A percentile compares a stretch with the other conserved stretches of the same genome.
These are phyloP conservation scores for Uromyces viciae-fabae DNA, from an alignment of 1,284 basidiomycete species.

Conservation along the genomic window DNA sequence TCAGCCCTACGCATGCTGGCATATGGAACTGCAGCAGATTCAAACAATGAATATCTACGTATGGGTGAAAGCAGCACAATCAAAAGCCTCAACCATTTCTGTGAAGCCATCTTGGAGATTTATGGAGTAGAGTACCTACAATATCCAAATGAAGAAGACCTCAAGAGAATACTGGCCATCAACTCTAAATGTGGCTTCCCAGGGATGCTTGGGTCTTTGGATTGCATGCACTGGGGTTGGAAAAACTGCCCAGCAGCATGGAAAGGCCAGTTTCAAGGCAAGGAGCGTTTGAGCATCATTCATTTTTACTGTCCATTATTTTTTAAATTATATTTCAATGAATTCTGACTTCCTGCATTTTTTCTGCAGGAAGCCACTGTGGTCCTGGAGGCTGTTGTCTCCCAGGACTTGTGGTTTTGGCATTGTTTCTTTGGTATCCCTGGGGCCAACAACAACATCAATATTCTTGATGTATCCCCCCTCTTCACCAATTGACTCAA, in stretches of 20 bases:
- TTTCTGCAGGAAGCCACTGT: neutral
- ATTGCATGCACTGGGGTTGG: conserved; percentile 24
- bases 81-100: neutral
- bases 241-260: conserved; percentile 5
- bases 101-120: neutral
- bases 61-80: neutral
- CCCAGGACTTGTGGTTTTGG: neutral
- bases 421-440: no score
- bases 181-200: neutral
- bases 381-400: conserved; percentile 4
- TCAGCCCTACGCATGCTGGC: neutral
- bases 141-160: neutral
- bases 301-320: no score
- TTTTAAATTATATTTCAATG: no score
- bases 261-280: conserved; percentile 1
- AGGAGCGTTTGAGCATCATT: no score
- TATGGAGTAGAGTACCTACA: neutral
- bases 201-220: neutral
- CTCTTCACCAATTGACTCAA: neutral
- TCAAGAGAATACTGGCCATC: neutral
- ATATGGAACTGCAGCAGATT: neutral
- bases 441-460: neutral
- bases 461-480: neutral
- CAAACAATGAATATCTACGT: conserved; percentile 1
- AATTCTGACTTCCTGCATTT: no score